Evolutionary conservation across 306 rosid species (phyloP).

Genomic region (Gleditsia sinensis): DNA sequence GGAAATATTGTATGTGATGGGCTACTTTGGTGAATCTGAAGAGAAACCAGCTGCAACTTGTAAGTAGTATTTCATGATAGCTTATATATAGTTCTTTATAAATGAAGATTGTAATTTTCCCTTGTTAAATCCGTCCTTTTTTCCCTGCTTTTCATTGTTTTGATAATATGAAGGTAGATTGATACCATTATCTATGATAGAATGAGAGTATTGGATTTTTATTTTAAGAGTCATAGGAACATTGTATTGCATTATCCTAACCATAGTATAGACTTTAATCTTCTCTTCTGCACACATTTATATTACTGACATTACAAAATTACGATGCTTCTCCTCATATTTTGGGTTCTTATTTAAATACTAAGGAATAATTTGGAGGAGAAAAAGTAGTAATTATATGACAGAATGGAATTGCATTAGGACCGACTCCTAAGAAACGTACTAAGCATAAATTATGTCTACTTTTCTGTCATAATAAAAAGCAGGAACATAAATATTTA

Average conservation of each 20-base stretch:
- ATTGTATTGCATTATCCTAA: slow-evolving; percentile 9
- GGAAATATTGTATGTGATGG: slow-evolving; percentile 36
- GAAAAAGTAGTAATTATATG: background rate
- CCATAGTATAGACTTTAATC: background rate
- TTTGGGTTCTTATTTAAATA: background rate
- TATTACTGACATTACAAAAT: background rate
- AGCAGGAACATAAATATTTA: background rate
- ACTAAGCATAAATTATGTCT: background rate
- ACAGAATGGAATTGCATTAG: background rate
- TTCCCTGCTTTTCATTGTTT: background rate
- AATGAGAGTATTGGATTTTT: background rate
- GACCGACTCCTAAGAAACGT: background rate
- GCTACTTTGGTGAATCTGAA: slow-evolving; percentile 59
- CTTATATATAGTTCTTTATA: background rate
- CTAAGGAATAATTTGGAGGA: background rate
- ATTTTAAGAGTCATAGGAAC: slow-evolving; percentile 1
- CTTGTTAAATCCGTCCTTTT: background rate
- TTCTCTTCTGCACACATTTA: background rate
- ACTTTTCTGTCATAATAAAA: background rate
- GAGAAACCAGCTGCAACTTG: slow-evolving; percentile 96
- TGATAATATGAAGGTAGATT: background rate
- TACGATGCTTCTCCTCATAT: slow-evolving; percentile 10
- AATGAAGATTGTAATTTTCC: background rate
- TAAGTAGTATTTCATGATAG: slow-evolving; percentile 49
- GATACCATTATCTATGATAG: background rate